These are phyloP conservation scores for Silybum marianum DNA, from an alignment of 129 eudicot genomes.

Conservation along the genomic window DNA sequence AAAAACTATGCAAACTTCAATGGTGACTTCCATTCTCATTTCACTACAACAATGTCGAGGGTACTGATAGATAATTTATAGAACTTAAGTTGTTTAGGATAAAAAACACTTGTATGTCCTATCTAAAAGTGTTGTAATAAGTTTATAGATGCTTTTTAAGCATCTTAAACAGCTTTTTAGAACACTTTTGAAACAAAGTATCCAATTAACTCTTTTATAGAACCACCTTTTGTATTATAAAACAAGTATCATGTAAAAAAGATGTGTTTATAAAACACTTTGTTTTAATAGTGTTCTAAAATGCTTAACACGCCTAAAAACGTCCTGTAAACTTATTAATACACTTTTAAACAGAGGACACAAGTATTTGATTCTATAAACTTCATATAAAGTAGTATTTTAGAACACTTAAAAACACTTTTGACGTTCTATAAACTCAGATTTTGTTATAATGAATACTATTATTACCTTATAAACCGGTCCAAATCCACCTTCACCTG, in stretches of 20 bases:
- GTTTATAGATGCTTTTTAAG: not conserved
- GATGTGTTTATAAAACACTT: not conserved
- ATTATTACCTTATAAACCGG: constrained; percentile 44
- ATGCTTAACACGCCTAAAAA: not conserved
- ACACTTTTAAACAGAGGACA: not conserved
- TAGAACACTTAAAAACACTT: not conserved
- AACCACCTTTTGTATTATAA: too few species aligned
- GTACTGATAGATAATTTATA: too few species aligned
- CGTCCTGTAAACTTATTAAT: too few species aligned
- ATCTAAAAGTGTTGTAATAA: not conserved
- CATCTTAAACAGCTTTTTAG: too few species aligned
- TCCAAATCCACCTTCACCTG: constrained; percentile 47
- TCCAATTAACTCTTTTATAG: not conserved
- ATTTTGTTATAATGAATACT: too few species aligned
- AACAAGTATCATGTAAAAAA: not conserved
- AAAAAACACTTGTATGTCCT: too few species aligned
- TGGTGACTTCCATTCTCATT: too few species aligned
- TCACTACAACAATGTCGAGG: too few species aligned
- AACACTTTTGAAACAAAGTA: too few species aligned
- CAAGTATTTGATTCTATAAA: not conserved
- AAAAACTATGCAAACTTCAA: too few species aligned
- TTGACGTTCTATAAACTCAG: not conserved
- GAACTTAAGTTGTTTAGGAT: not conserved
- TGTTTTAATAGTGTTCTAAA: too few species aligned
- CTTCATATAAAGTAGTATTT: not conserved